Evolutionary conservation across 2,329 filamentous ascomycete genomes (phyloP).

Genomic region (Penicillium concentricum): DNA sequence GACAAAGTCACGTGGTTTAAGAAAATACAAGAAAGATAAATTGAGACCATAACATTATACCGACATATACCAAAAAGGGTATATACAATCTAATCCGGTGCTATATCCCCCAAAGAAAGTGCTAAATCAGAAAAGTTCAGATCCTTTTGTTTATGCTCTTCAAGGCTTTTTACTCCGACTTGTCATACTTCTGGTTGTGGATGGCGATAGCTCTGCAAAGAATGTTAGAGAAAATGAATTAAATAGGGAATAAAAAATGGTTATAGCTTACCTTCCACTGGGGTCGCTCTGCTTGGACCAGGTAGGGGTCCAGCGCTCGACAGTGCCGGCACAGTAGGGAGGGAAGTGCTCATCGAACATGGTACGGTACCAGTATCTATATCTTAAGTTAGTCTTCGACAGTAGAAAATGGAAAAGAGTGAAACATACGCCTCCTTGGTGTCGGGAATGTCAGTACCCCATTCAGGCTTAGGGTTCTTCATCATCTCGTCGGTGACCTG

Average conservation of each 20-base stretch:
- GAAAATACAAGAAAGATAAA: background rate
- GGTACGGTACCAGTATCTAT: slow-evolving; percentile 88
- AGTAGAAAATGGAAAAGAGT: background rate
- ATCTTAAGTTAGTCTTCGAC: slow-evolving; percentile 16
- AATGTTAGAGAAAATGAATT: slow-evolving; percentile 12
- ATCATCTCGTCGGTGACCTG: slow-evolving; percentile 96
- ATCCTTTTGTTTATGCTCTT: slow-evolving; percentile 14
- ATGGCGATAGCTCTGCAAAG: slow-evolving; percentile 67
- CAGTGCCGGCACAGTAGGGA: slow-evolving; percentile 81
- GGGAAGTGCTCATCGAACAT: slow-evolving; percentile 99
- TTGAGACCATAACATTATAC: slow-evolving; percentile 8
- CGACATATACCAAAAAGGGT: slow-evolving; percentile 9
- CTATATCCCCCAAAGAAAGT: slow-evolving; percentile 19
- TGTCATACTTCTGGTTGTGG: slow-evolving; percentile 72
- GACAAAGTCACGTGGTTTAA: background rate
- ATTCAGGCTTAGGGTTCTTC: slow-evolving; percentile 96
- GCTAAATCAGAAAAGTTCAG: slow-evolving; percentile 17
- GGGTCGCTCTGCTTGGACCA: slow-evolving; percentile 97
- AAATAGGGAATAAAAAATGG: background rate
- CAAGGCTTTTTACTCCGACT: slow-evolving; percentile 35
- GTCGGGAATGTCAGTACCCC: slow-evolving; percentile 89
- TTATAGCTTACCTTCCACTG: slow-evolving; percentile 69
- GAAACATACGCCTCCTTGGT: slow-evolving; percentile 84
- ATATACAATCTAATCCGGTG: slow-evolving; percentile 28
- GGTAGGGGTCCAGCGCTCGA: slow-evolving; percentile 94